Evolutionary conservation across 2,329 filamentous ascomycete species (phyloP).

Genomic region (Alternaria ventricosa): DNA sequence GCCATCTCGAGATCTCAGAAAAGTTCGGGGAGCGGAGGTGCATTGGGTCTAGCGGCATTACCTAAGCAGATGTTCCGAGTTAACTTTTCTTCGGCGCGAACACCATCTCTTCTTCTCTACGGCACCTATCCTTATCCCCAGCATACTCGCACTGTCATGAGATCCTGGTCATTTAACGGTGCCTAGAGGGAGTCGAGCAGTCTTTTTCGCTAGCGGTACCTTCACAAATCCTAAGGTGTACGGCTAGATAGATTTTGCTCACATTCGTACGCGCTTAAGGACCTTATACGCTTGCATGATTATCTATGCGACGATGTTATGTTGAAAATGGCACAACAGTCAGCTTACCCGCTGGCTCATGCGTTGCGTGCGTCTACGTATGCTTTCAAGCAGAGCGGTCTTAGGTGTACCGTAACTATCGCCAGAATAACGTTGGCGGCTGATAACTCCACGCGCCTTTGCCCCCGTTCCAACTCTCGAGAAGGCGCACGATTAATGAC

Average conservation of each 20-base stretch:
- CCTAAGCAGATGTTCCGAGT: constrained; percentile 16
- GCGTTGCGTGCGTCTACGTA: background rate
- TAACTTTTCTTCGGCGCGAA: constrained; percentile 29
- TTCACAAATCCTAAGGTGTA: constrained; percentile 76
- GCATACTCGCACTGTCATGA: constrained; percentile 68
- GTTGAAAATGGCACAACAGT: background rate
- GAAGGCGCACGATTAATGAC: background rate
- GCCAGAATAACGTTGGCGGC: background rate
- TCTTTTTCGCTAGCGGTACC: constrained; percentile 99
- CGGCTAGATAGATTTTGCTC: constrained; percentile 97
- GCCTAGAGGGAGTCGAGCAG: constrained; percentile 81
- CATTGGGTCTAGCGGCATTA: constrained; percentile 32
- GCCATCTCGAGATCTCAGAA: constrained; percentile 22
- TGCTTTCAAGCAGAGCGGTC: background rate
- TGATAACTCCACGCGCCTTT: background rate
- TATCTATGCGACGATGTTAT: background rate
- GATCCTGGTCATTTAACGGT: constrained; percentile 86
- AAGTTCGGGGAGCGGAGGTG: constrained; percentile 41
- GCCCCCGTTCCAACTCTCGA: background rate
- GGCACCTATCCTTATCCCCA: constrained; percentile 95
- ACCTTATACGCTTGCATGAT: background rate
- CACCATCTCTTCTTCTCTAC: constrained; percentile 50
- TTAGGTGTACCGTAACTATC: background rate
- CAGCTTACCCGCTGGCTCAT: background rate
- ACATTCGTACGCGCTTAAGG: constrained; percentile 60